Evolutionary conservation across 148 eudicot species (phyloP).

Genomic region (Linanthus parryae): DNA sequence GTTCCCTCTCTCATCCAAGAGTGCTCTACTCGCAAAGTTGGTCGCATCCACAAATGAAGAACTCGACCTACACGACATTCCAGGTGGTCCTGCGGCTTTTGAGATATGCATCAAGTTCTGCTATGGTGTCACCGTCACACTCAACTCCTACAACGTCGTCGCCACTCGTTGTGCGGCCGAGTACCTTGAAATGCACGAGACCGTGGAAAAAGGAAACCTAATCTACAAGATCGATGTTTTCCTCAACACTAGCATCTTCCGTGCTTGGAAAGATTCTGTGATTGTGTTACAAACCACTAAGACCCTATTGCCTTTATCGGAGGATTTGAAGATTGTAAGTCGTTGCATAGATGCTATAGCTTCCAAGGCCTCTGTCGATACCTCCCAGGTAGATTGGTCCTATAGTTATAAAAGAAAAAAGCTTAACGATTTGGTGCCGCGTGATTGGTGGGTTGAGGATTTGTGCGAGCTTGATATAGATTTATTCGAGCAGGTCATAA

Average conservation of each 20-base stretch:
- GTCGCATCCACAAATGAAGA: conserved; percentile 53
- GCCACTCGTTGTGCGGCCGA: conserved; percentile 89
- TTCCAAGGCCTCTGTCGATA: conserved; percentile 65
- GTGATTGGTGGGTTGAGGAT: conserved; percentile 98
- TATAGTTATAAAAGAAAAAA: conserved; percentile 77
- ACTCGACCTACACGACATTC: conserved; percentile 61
- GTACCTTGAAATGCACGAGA: conserved; percentile 85
- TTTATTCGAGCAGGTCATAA: conserved; percentile 50
- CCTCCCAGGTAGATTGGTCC: conserved; percentile 84
- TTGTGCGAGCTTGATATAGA: conserved; percentile 78
- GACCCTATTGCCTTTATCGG: conserved; percentile 57
- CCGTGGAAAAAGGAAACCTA: conserved; percentile 89
- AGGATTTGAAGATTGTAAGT: conserved; percentile 61
- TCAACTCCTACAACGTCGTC: conserved; percentile 78
- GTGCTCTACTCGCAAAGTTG: conserved; percentile 55
- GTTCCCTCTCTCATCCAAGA: conserved; percentile 89
- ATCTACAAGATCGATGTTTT: conserved; percentile 81
- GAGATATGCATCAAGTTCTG: conserved; percentile 96
- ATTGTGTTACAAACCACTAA: conserved; percentile 76
- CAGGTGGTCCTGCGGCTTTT: conserved; percentile 79
- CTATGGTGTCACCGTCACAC: conserved; percentile 79
- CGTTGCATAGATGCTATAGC: conserved; percentile 70
- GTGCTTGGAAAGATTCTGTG: conserved; percentile 95
- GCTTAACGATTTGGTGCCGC: conserved; percentile 44
- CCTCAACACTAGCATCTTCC: conserved; percentile 64